Base-by-base conservation (phyloP, 164 flowering plant genomes). In the Vitis vinifera region DNA sequence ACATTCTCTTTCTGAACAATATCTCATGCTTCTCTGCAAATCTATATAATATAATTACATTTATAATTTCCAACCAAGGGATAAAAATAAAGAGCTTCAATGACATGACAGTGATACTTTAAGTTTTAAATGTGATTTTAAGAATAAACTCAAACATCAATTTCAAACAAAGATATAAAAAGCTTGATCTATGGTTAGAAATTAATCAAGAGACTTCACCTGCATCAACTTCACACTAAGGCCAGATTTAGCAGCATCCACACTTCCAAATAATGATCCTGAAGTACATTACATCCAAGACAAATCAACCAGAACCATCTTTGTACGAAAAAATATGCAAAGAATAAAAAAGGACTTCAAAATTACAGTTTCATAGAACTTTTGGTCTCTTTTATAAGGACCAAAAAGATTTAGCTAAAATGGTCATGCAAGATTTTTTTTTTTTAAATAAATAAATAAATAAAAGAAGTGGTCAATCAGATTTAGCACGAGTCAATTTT, bases 221-320 rank as follows among this genome's bases (percentile, higher is more conserved):
- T 96, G 97, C 98, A 96, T 93, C 68, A 96, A 73, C 79, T 88
- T 93, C 67, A 96, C 77, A 76, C 58, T 78, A 27, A 96, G 80
- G 74, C 80, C 74, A 55, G 85, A 79, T 82, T 83, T 90, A 30
- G 91, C 87, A 47, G 76, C 85, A 56, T 89, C 94, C 55, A 77
- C 50, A 68, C 87, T 87, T 74, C 86, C 93, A 81, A 95, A 95
- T 59, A 93, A 62, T 63, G 98, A 88, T 37, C 99, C 99, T 95
- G 79, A 73, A 82, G 67, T 58, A 65, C 50, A 60, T 15, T 64
- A 63, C 2, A 16, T 66, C 65, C 56, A 69, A 64, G 37, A 72
- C 14, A 65, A 47, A 12, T 29, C 31, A 48, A 70, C 23, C 49
- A 48, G 7, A 59, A 31, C 44, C 44, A 31, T 31, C 7, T 31